These are phyloP conservation scores for Cryomyces minteri DNA, from an alignment of 495 filamentous ascomycete genomes.

Conservation along the genomic window DNA sequence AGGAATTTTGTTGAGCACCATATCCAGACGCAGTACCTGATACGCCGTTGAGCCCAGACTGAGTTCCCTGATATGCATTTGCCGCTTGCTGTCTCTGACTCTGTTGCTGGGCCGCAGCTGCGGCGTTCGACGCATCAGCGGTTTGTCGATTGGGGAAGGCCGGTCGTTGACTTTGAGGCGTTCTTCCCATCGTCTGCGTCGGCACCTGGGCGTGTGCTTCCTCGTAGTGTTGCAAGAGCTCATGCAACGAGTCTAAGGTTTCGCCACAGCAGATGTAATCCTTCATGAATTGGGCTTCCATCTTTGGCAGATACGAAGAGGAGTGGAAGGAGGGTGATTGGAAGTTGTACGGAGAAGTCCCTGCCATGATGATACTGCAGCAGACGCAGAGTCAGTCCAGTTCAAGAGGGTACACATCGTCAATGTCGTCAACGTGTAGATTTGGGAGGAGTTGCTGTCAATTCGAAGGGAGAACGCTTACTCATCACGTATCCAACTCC, in stretches of 20 bases:
- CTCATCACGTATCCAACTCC: constrained; percentile 96
- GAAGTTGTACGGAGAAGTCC: constrained; percentile 79
- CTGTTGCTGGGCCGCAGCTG: background rate
- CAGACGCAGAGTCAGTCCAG: constrained; percentile 8
- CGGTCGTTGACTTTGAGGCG: constrained; percentile 25
- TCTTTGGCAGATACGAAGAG: constrained; percentile 90
- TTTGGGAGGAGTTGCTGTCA: background rate
- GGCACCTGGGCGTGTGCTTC: constrained; percentile 57
- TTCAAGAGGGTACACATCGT: background rate
- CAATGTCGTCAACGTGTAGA: background rate
- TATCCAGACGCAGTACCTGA: too few species aligned
- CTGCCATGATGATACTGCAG: constrained; percentile 69
- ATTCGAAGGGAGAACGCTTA: constrained; percentile 34
- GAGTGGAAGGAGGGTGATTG: constrained; percentile 93
- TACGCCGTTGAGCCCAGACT: too few species aligned
- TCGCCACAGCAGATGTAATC: constrained; percentile 88
- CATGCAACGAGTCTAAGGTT: constrained; percentile 76
- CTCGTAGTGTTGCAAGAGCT: constrained; percentile 91
- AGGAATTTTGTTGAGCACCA: too few species aligned
- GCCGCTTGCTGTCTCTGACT: background rate
- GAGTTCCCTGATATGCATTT: too few species aligned
- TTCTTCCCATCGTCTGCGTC: constrained; percentile 15
- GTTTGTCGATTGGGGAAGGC: constrained; percentile 25
- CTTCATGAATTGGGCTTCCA: constrained; percentile 92
- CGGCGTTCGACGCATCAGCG: too few species aligned